These are phyloP conservation scores for Cordyceps javanica DNA, from an alignment of 2,329 filamentous ascomycete species.

Conservation along the genomic window DNA sequence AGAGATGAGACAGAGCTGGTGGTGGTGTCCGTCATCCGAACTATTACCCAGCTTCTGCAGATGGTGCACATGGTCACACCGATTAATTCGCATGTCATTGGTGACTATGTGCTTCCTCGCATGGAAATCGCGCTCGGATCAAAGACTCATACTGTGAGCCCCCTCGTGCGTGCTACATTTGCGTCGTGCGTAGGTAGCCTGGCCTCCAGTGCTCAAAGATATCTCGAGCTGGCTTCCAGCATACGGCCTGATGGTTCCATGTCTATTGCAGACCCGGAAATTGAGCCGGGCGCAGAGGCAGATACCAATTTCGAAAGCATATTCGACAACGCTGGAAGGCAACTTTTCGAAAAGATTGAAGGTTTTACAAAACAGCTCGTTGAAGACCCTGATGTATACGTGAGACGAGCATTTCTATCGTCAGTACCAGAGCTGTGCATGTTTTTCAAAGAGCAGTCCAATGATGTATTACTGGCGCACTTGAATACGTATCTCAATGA, in stretches of 20 bases:
- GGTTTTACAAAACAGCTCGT: slow-evolving; percentile 82
- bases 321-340: slow-evolving; percentile 79
- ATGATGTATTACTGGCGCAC: slow-evolving; percentile 93
- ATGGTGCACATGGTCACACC: slow-evolving; percentile 84
- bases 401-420: slow-evolving; percentile 82
- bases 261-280: slow-evolving; percentile 68
- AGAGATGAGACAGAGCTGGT: slow-evolving; percentile 80
- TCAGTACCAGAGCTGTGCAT: slow-evolving; percentile 90
- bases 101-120: slow-evolving; percentile 61
- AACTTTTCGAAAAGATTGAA: slow-evolving; percentile 80
- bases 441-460: slow-evolving; percentile 89
- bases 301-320: slow-evolving; percentile 72
- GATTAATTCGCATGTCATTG: slow-evolving; percentile 63
- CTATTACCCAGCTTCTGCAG: slow-evolving; percentile 80
- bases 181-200: slow-evolving; percentile 87
- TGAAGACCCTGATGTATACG: slow-evolving; percentile 78
- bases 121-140: slow-evolving; percentile 50
- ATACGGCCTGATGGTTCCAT: slow-evolving; percentile 78
- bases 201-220: slow-evolving; percentile 75
- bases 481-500: slow-evolving; percentile 97
- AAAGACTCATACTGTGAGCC: slow-evolving; percentile 43
- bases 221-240: slow-evolving; percentile 86
- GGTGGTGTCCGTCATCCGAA: slow-evolving; percentile 75
- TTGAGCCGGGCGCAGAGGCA: slow-evolving; percentile 63
- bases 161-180: slow-evolving; percentile 81